phyloP scores from a whole-genome alignment of 2,329 filamentous ascomycete species.

The Aulographum hederae region DNA sequence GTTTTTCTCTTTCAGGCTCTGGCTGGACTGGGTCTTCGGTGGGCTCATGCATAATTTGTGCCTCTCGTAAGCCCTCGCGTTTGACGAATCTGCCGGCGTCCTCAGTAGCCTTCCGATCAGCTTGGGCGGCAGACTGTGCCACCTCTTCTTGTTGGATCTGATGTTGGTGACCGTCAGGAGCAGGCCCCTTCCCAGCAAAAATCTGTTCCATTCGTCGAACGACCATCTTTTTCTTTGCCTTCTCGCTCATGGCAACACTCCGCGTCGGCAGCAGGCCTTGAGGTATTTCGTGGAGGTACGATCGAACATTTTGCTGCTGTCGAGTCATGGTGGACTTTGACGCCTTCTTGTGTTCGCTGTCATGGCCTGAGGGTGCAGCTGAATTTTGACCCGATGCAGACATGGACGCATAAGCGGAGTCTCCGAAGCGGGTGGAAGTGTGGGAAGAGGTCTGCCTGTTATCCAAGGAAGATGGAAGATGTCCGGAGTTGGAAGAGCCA shows the following conservation, averaged over 20 bases:
- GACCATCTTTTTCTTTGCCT: slow-evolving; percentile 57
- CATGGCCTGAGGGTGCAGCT: slow-evolving; percentile 16
- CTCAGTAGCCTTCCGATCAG: slow-evolving; percentile 23
- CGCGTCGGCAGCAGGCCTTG: slow-evolving; percentile 46
- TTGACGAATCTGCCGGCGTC: slow-evolving; percentile 16
- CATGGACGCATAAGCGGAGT: slow-evolving; percentile 46
- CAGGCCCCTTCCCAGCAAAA: slow-evolving; percentile 51
- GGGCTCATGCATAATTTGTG: slow-evolving; percentile 21
- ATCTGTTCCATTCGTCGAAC: slow-evolving; percentile 63
- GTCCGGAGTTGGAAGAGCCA: background rate
- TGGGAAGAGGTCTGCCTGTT: slow-evolving; percentile 42
- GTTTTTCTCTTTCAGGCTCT: background rate
- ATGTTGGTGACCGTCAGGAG: slow-evolving; percentile 25
- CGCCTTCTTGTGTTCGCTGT: slow-evolving; percentile 10
- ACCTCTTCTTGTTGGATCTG: slow-evolving; percentile 39
- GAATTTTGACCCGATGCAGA: slow-evolving; percentile 28
- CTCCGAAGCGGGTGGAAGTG: slow-evolving; percentile 21
- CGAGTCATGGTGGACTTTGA: slow-evolving; percentile 5
- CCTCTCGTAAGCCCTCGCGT: slow-evolving; percentile 26
- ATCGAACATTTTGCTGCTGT: slow-evolving; percentile 29
- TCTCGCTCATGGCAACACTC: slow-evolving; percentile 44
- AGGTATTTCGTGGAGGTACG: slow-evolving; percentile 55
- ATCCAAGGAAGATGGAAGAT: slow-evolving; percentile 23
- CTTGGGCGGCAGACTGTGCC: slow-evolving; percentile 32
- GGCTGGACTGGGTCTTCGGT: background rate